Conservation (phyloP, 2,329 filamentous ascomycete species). For the Epichloe sylvatica region DNA sequence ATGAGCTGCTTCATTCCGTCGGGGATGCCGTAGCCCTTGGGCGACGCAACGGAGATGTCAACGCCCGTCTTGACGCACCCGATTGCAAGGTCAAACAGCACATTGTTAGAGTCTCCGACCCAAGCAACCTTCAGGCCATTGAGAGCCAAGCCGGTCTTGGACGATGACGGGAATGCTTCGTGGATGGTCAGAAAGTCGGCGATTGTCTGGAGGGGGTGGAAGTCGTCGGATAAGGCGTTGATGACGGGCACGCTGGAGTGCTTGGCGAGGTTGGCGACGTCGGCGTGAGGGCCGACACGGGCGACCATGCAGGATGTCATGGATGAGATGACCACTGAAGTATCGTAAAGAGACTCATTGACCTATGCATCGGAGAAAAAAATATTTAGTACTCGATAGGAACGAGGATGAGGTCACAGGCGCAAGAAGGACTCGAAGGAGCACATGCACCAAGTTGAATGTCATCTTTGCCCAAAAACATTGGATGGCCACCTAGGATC, state of each 20-base stretch:
- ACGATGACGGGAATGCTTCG: constrained; percentile 52
- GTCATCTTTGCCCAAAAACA: constrained; percentile 93
- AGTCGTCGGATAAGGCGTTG: constrained; percentile 78
- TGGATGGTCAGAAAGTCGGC: constrained; percentile 87
- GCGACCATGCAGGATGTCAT: constrained; percentile 78
- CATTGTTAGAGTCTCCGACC: constrained; percentile 95
- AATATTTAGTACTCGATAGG: not conserved
- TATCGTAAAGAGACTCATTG: constrained; percentile 92
- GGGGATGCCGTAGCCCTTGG: constrained; percentile 72
- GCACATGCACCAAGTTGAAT: constrained; percentile 75
- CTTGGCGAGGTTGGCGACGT: constrained; percentile 56
- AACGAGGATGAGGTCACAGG: not conserved
- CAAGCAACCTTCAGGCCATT: constrained; percentile 84
- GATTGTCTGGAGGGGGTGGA: constrained; percentile 81
- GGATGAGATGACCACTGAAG: constrained; percentile 81
- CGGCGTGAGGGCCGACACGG: constrained; percentile 63
- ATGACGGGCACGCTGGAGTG: constrained; percentile 69
- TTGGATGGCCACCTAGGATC: constrained; percentile 80
- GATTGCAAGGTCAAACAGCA: constrained; percentile 85
- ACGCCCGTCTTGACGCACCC: constrained; percentile 78
- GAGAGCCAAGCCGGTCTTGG: constrained; percentile 45
- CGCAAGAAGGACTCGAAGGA: not conserved
- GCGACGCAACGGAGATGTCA: constrained; percentile 75
- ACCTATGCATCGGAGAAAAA: constrained; percentile 32
- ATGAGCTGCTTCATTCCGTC: constrained; percentile 61